A percentile compares a stretch with the other conserved stretches of the same genome.
Conservation (phyloP, 2,329 filamentous ascomycete genomes). For the Colletotrichum truncatum region DNA sequence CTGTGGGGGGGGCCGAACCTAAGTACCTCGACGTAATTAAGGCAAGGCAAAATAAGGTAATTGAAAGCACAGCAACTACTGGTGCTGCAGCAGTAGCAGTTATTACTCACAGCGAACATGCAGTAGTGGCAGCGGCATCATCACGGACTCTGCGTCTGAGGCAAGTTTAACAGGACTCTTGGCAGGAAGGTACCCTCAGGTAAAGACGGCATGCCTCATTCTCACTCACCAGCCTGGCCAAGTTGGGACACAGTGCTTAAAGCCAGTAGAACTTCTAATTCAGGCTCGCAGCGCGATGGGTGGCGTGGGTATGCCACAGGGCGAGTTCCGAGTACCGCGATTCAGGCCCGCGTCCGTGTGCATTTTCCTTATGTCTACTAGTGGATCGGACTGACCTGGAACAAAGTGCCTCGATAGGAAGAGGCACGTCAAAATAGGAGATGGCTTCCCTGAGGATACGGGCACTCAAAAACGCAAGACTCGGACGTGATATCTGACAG, state of each 20-base stretch:
- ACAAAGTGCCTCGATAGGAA: too few species aligned
- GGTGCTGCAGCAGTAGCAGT: background rate
- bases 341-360: slow-evolving; percentile 11
- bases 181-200: background rate
- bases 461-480: background rate
- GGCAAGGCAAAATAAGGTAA: background rate
- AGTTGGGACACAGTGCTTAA: background rate
- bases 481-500: slow-evolving; percentile 15
- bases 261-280: background rate
- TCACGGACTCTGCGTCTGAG: slow-evolving; percentile 3
- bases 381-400: background rate
- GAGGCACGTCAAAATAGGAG: slow-evolving; percentile 6
- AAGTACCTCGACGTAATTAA: background rate
- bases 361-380: background rate
- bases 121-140: slow-evolving; percentile 9
- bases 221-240: background rate
- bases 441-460: background rate
- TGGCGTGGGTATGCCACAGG: background rate
- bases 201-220: background rate
- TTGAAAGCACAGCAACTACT: background rate
- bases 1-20: background rate
- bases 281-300: background rate
- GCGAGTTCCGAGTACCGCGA: background rate
- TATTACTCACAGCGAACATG: background rate
- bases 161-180: background rate